phyloP scores from a whole-genome alignment of 208 protist genomes.

The Trypanosoma melophagium region DNA sequence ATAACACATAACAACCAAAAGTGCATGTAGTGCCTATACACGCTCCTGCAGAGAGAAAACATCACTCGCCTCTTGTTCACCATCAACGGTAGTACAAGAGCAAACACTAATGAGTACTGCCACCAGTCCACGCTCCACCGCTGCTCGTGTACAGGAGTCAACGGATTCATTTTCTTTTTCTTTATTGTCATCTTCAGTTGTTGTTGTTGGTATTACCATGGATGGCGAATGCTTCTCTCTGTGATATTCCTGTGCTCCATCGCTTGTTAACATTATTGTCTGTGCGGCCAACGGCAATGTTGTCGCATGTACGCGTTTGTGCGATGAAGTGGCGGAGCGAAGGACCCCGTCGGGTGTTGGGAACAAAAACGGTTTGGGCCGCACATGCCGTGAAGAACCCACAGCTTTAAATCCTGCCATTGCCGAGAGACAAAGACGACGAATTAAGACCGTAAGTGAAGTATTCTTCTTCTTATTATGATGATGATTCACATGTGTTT shows the following conservation, averaged over 20 bases:
- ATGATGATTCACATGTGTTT: not conserved
- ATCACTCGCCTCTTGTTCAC: not conserved
- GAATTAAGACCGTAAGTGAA: not conserved
- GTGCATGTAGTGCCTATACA: slow-evolving; percentile 11
- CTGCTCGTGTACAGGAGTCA: not conserved
- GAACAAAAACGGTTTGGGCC: slow-evolving; percentile 8
- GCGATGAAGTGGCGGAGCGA: not conserved
- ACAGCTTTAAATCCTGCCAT: not conserved
- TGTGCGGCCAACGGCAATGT: not conserved
- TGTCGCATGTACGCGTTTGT: not conserved
- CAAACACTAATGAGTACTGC: not conserved
- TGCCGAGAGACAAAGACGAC: not conserved
- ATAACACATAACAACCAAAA: not conserved
- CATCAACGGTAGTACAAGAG: not conserved
- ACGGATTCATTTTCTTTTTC: not conserved
- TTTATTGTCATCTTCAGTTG: not conserved
- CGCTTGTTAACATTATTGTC: not conserved
- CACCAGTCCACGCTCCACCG: slow-evolving; percentile 5
- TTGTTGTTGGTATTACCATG: not conserved
- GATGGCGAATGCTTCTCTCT: not conserved
- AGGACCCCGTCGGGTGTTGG: slow-evolving; percentile 15
- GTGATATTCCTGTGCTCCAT: not conserved
- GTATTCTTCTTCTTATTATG: not conserved
- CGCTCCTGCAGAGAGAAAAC: slow-evolving; percentile 13
- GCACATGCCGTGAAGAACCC: not conserved